phyloP scores from a whole-genome alignment of 2,329 filamentous ascomycete genomes.

The Fusarium poae region DNA sequence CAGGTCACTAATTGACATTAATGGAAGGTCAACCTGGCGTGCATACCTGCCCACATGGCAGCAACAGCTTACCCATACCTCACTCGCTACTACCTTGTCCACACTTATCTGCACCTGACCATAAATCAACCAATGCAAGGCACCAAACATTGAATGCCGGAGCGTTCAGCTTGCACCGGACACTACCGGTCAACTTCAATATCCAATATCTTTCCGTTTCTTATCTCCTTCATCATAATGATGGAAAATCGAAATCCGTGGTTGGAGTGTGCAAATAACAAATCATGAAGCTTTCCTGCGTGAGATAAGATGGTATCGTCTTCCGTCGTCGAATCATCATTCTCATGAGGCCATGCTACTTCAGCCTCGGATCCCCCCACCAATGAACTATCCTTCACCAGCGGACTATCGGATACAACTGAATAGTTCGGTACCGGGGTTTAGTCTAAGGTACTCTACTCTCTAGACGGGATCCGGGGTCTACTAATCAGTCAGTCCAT shows the following conservation, averaged over 20 bases:
- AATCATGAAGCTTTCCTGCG: not conserved
- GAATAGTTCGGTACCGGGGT: not conserved
- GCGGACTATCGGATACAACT: not conserved
- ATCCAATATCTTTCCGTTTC: constrained; percentile 1
- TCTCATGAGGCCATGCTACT: not conserved
- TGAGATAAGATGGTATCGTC: not conserved
- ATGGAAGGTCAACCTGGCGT: not conserved
- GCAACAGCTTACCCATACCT: not conserved
- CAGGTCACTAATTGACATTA: not conserved
- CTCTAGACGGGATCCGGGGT: not conserved
- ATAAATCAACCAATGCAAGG: constrained; percentile 7
- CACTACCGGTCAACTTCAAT: not conserved
- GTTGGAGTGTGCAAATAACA: not conserved
- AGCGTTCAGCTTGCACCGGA: not conserved
- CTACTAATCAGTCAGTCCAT: not conserved
- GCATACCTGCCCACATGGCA: constrained; percentile 14
- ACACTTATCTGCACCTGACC: not conserved
- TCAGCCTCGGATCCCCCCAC: not conserved
- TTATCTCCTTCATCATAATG: not conserved
- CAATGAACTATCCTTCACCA: not conserved
- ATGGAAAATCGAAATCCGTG: not conserved
- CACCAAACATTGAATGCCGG: constrained; percentile 9
- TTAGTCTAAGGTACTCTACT: not conserved
- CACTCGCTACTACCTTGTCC: constrained; percentile 16
- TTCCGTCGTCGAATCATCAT: not conserved